Conservation (phyloP, 2,329 filamentous ascomycete species). For the Phialocephala sp. region DNA sequence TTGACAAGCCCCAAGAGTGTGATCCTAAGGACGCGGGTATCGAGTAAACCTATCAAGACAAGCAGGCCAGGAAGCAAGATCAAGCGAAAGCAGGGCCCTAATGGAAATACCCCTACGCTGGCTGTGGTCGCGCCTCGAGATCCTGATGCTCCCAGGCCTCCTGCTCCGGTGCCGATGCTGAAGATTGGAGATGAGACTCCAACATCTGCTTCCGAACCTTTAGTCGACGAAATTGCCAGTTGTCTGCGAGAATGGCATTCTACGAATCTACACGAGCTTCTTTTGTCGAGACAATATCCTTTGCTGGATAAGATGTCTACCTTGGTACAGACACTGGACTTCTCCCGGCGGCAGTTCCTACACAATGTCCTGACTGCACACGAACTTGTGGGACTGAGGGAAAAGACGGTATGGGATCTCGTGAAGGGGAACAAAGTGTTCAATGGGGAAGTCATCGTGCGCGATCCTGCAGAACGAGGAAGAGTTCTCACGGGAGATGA, state of each 20-base stretch:
- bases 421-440: conserved; percentile 94
- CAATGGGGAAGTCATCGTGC: conserved; percentile 91
- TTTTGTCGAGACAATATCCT: conserved; percentile 82
- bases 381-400: conserved; percentile 80
- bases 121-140: conserved; percentile 61
- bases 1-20: conserved; percentile 28
- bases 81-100: conserved; percentile 34
- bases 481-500: conserved; percentile 90
- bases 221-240: conserved; percentile 97
- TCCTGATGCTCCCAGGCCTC: conserved; percentile 74
- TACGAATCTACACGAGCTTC: conserved; percentile 89
- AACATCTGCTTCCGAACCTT: conserved; percentile 83
- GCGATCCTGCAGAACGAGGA: conserved; percentile 82
- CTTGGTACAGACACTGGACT: conserved; percentile 82
- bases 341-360: conserved; percentile 85
- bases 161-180: conserved; percentile 94
- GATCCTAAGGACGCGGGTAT: conserved; percentile 23
- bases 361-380: conserved; percentile 91
- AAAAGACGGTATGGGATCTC: conserved; percentile 94
- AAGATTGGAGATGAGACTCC: conserved; percentile 98
- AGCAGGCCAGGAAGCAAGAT: conserved; percentile 28
- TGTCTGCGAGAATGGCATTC: conserved; percentile 98
- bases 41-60: conserved; percentile 16
- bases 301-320: conserved; percentile 81
- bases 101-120: conserved; percentile 46